Base-by-base conservation (phyloP, 345 rosid genomes). In the Citrus inodora region DNA sequence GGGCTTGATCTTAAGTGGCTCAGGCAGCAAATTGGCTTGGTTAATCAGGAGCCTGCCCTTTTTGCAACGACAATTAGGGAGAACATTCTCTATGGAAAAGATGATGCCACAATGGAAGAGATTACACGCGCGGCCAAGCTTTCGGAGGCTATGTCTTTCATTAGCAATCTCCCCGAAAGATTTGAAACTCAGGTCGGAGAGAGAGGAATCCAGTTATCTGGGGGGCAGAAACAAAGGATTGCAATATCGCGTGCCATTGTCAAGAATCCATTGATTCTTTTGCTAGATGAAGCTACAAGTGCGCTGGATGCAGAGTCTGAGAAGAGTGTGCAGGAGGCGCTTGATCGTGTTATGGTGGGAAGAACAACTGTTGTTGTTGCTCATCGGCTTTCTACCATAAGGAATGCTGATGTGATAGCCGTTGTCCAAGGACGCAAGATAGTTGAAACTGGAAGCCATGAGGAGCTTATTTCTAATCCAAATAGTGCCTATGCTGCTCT, bases 121-220 rank as follows among this genome's bases (percentile, higher is more conserved):
- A 84, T 96, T 79, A 76, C 61, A 0, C 88, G 88, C 59, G 98
- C 99, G 0, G 97, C 99, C 13, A 93, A 92, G 71, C 96, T 93
- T 79, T 91, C 99, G 0, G 97, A 90, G 82, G 99, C 99, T 11
- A 32, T 91, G 1, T 79, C 95, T 21, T 95, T 95, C 69, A 88
- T 95, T 63, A 93, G 84, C 85, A 95, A 94, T 84, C 97, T 95
- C 75, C 99, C 99, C 19, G 97, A 94, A 4, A 84, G 93, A 77
- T 95, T 92, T 78, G 98, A 95, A 73, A 95, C 98, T 70, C 99
- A 95, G 95, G 99, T 96, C 16, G 98, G 99, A 33, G 99, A 96
- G 80, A 90, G 97, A 82, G 98, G 99, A 61, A 83, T 96, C 71
- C 98, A 94, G 66, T 81, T 96, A 70, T 96, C 98, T 0, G 99